These are phyloP conservation scores for Pyrenochaeta sp. DNA, from an alignment of 2,329 filamentous ascomycete species.

Conservation along the genomic window DNA sequence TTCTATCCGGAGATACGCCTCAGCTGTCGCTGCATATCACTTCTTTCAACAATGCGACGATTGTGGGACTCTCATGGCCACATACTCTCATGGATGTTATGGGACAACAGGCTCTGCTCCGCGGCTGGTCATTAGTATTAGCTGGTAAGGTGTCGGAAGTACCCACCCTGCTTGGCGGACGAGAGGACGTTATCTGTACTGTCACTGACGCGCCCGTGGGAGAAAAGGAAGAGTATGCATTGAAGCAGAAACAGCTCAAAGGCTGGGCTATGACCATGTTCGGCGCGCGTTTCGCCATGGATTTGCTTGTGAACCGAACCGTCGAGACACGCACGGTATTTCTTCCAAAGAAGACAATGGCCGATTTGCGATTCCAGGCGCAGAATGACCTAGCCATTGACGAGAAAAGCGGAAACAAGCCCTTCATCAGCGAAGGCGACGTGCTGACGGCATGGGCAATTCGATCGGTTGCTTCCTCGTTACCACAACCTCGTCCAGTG, in stretches of 20 bases:
- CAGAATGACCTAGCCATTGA: slow-evolving; percentile 31
- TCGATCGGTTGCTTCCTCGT: slow-evolving; percentile 34
- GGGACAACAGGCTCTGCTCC: slow-evolving; percentile 54
- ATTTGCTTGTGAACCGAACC: slow-evolving; percentile 9
- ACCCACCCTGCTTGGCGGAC: slow-evolving; percentile 25
- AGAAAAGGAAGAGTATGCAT: slow-evolving; percentile 20
- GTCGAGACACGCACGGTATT: slow-evolving; percentile 51
- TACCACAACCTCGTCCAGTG: slow-evolving; percentile 40
- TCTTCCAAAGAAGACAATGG: slow-evolving; percentile 40
- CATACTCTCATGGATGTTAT: slow-evolving; percentile 61
- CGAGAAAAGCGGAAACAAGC: slow-evolving; percentile 6
- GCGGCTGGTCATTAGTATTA: slow-evolving; percentile 58
- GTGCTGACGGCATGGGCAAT: slow-evolving; percentile 32
- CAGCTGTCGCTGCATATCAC: slow-evolving; percentile 60
- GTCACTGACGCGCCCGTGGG: slow-evolving; percentile 3
- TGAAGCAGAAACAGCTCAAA: slow-evolving; percentile 21
- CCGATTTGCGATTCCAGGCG: slow-evolving; percentile 34
- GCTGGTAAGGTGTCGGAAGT: slow-evolving; percentile 55
- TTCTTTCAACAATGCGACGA: slow-evolving; percentile 60
- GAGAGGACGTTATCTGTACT: slow-evolving; percentile 47
- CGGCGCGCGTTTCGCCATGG: slow-evolving; percentile 11
- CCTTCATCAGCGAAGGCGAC: slow-evolving; percentile 36
- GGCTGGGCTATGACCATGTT: slow-evolving; percentile 20
- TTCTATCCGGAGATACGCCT: slow-evolving; percentile 50
- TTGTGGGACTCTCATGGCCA: slow-evolving; percentile 57